Evolutionary conservation across 106 monocot species (phyloP).

Genomic region (Apostasia ramifera): DNA sequence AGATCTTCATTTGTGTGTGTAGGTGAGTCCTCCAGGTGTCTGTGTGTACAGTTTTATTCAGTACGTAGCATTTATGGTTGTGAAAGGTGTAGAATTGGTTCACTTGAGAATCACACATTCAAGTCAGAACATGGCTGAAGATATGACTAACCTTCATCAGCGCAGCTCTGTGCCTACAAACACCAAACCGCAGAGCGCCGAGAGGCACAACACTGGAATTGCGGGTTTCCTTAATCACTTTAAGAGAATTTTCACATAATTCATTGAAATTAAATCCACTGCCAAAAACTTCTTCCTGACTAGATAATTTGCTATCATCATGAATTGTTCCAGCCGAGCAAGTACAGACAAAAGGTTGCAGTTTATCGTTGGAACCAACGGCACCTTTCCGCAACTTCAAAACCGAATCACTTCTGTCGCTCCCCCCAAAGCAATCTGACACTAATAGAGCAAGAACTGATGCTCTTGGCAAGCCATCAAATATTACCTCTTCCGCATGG

Average conservation of each 20-base stretch:
- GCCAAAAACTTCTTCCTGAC: slow-evolving; percentile 15
- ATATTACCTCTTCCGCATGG: slow-evolving; percentile 17
- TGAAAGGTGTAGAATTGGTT: neutral
- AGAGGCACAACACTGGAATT: slow-evolving; percentile 89
- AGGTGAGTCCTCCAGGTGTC: no score
- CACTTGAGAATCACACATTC: neutral
- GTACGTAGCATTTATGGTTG: no score
- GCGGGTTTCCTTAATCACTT: slow-evolving; percentile 52
- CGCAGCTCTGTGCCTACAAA: slow-evolving; percentile 95
- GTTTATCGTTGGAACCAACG: slow-evolving; percentile 44
- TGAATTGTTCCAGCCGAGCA: slow-evolving; percentile 35
- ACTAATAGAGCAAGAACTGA: slow-evolving; percentile 93
- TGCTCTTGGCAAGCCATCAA: slow-evolving; percentile 60
- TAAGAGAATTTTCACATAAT: slow-evolving; percentile 69
- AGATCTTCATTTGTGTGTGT: no score
- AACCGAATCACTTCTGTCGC: slow-evolving; percentile 61
- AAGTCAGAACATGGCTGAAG: neutral
- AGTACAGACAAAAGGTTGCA: slow-evolving; percentile 86
- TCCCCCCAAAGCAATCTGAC: slow-evolving; percentile 94
- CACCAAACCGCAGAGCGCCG: slow-evolving; percentile 76
- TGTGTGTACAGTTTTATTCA: no score
- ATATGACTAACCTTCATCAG: slow-evolving; percentile 83
- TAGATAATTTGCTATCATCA: slow-evolving; percentile 22
- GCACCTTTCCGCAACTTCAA: slow-evolving; percentile 43
- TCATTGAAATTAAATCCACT: slow-evolving; percentile 38